These are phyloP conservation scores for slime mould (Dictyostelium discoideum) DNA, from an alignment of 78 protist genomes.

Conservation along the genomic window dicty_2.7 NC_007091.3:3640001-3640500, in stretches of 20 bases:
- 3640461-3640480: not conserved
- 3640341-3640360: slow-evolving; percentile 74
- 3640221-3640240: slow-evolving; percentile 81
- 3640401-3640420: slow-evolving; percentile 57
- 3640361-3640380: slow-evolving; percentile 87
- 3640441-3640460: not conserved
- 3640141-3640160: slow-evolving; percentile 57
- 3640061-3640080: slow-evolving; percentile 12
- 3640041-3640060: not conserved
- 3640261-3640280: slow-evolving; percentile 88
- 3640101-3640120: slow-evolving; percentile 38
- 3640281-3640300: slow-evolving; percentile 83
- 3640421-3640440: slow-evolving; percentile 13
- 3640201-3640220: slow-evolving; percentile 81
- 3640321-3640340: slow-evolving; percentile 88
- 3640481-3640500: not conserved
- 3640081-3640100: slow-evolving; percentile 51
- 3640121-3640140: slow-evolving; percentile 54
- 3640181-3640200: slow-evolving; percentile 67
- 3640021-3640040: slow-evolving; percentile 10
- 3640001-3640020: slow-evolving; percentile 72
- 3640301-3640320: slow-evolving; percentile 87
- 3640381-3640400: slow-evolving; percentile 13
- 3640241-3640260: slow-evolving; percentile 50
- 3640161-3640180: slow-evolving; percentile 24